phyloP scores from a whole-genome alignment of 805 yeast genomes.

The Metschnikowia koreensis region DNA sequence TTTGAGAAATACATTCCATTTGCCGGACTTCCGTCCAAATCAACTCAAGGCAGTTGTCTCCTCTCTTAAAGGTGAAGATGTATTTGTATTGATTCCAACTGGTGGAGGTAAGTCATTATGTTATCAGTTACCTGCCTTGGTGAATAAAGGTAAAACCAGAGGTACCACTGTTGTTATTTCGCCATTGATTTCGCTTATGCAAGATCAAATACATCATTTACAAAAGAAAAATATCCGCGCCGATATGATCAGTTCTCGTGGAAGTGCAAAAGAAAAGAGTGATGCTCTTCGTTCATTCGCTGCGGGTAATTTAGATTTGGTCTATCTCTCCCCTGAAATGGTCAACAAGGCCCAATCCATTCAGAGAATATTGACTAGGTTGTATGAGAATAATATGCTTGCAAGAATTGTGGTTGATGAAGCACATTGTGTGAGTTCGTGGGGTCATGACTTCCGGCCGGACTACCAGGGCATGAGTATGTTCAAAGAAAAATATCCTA shows the following conservation, averaged over 20 bases:
- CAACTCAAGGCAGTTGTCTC: constrained; percentile 87
- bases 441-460: constrained; percentile 99
- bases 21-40: constrained; percentile 70
- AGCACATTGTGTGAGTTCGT: constrained; percentile 96
- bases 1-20: constrained; percentile 58
- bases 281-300: constrained; percentile 60
- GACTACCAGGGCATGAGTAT: constrained; percentile 81
- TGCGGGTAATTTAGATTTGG: constrained; percentile 66
- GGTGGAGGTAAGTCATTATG: constrained; percentile 98
- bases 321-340: constrained; percentile 95
- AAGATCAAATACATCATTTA: constrained; percentile 90
- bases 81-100: constrained; percentile 95
- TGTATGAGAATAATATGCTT: constrained; percentile 54
- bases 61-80: constrained; percentile 74
- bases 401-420: constrained; percentile 94
- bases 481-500: constrained; percentile 72
- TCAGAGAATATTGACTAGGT: constrained; percentile 55
- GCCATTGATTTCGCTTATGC: constrained; percentile 94
- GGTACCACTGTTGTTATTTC: constrained; percentile 93
- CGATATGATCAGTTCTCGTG: constrained; percentile 83
- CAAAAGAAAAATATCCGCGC: constrained; percentile 68
- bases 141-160: constrained; percentile 65
- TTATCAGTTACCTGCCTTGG: constrained; percentile 90
- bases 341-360: constrained; percentile 71
- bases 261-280: constrained; percentile 58